Evolutionary conservation across 306 rosid genomes (phyloP).

Genomic region (Nissolia schottii): DNA sequence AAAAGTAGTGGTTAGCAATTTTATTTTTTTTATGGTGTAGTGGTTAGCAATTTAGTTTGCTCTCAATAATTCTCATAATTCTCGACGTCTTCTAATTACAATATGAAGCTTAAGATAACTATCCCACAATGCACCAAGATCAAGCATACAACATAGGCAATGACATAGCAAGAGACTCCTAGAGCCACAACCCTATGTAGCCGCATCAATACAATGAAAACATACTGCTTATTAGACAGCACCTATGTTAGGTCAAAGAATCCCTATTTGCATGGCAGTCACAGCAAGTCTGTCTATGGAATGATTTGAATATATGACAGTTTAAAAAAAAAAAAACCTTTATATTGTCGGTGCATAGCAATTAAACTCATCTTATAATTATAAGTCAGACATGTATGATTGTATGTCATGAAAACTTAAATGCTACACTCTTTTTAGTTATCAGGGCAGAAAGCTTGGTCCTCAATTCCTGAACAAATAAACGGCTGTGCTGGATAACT

Average conservation of each 20-base stretch:
- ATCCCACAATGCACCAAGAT: background rate
- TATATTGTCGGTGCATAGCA: no score
- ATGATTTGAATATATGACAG: no score
- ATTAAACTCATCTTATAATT: no score
- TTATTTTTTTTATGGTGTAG: no score
- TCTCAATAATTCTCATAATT: no score
- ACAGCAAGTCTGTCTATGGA: no score
- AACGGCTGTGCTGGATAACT: no score
- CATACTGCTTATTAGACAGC: constrained; percentile 2
- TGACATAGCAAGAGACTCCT: background rate
- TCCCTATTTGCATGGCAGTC: no score
- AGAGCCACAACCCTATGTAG: background rate
- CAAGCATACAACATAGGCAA: background rate
- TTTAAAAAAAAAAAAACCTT: no score
- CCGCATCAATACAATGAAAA: background rate
- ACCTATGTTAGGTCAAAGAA: background rate
- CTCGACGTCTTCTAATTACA: background rate
- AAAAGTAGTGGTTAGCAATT: background rate
- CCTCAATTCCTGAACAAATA: constrained; percentile 7
- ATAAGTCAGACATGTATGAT: no score
- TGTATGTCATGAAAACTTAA: background rate
- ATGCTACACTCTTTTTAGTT: background rate
- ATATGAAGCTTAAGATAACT: background rate
- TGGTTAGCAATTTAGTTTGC: no score
- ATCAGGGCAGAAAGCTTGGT: background rate